Percentiles rank a stretch among this genome's conserved stretches.
These are phyloP conservation scores for Trametes hirsuta DNA, from an alignment of 1,284 basidiomycete genomes.

Conservation along the genomic window DNA sequence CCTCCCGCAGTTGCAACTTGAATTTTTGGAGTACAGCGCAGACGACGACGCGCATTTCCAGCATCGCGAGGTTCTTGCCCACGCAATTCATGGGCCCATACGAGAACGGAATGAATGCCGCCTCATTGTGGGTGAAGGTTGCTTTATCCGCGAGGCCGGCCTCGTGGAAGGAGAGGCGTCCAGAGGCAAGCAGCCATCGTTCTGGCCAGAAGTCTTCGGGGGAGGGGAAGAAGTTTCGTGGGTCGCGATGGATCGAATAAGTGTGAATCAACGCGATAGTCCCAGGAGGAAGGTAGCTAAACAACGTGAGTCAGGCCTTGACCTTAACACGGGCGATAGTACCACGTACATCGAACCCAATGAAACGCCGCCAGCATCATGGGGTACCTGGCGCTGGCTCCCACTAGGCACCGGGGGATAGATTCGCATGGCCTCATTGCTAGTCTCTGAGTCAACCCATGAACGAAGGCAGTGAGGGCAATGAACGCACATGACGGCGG, in stretches of 20 bases:
- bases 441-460: constrained; percentile 29
- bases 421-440: constrained; percentile 62
- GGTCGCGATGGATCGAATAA: constrained; percentile 35
- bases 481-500: constrained; percentile 34
- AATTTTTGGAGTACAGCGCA: constrained; percentile 24
- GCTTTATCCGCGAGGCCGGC: background rate
- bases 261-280: constrained; percentile 28
- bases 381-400: constrained; percentile 47
- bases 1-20: constrained; percentile 20
- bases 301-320: background rate
- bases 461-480: background rate
- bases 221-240: constrained; percentile 32
- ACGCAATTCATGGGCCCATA: constrained; percentile 31
- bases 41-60: constrained; percentile 26
- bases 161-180: background rate
- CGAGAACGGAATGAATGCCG: constrained; percentile 30
- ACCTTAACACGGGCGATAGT: background rate
- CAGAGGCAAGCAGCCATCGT: constrained; percentile 27
- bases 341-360: constrained; percentile 33
- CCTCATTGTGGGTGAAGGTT: constrained; percentile 15
- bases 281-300: constrained; percentile 31
- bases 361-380: constrained; percentile 22
- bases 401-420: constrained; percentile 55
- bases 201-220: constrained; percentile 18
- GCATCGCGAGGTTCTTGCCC: constrained; percentile 28